Base-by-base conservation (phyloP, 768 basidiomycete species). In the Mycena galopus region DNA sequence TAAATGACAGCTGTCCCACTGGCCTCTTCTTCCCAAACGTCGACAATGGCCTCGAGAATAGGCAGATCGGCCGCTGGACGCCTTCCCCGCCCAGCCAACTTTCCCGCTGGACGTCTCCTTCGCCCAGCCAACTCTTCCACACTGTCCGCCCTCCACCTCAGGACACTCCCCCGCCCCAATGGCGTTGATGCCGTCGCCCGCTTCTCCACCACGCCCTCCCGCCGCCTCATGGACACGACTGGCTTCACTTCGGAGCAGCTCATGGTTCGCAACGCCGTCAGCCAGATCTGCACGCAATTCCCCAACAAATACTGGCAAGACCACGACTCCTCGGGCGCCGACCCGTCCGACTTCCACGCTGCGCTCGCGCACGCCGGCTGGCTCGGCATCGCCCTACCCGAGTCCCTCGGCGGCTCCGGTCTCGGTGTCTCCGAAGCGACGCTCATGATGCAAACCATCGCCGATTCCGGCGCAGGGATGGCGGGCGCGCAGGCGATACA, bases 371-470 rank as follows among this genome's bases (percentile, higher is more conserved):
- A 58, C 16, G 72, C 32, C 25, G 72, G 72, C 25, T 73, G 72
- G 72, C 57, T 73, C 10, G 72, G 72, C 47, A 68, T 73, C 56
- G 72, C 72, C 1, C 57, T 73, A 4, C 73, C 75, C 9, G 75
- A 76, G 44, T 11, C 32, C 12, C 70, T 73, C 32, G 75, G 75
- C 10, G 75, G 75, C 23, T 47, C 69, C 12, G 73, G 73, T 5
- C 35, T 76, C 23, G 75, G 75, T 10, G 74, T 76, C 6, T 76
- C 75, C 0, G 75, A 76, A 33, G 75, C 75, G 32, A 76, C 75
- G 14, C 56, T 76, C 17, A 76, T 76, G 75, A 71, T 76, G 75
- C 75, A 76, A 44, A 76, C 75, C 14, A 76, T 76, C 42, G 33
- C 73, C 4, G 69, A 76, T 30, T 65, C 61, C 29, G 75, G 75